Evolutionary conservation across 176 grass and related monocot species (phyloP).

Genomic region (Pontederia crassipes): DNA sequence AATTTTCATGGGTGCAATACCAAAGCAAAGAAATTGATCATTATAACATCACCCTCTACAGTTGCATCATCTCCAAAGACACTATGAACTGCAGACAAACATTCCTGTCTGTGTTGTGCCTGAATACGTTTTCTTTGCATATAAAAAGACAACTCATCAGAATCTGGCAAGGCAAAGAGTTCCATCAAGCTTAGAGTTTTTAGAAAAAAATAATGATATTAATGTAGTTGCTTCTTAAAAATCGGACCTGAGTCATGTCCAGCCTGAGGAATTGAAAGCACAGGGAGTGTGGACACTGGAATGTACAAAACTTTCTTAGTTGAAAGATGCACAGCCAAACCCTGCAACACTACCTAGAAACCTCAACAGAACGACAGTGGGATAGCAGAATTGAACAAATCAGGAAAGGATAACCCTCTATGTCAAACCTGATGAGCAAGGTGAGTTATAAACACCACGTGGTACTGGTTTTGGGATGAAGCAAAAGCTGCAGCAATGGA

Average conservation of each 20-base stretch:
- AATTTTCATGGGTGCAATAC: slow-evolving; percentile 14
- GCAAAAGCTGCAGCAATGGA: slow-evolving; percentile 64
- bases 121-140: slow-evolving; percentile 41
- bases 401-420: background rate
- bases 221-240: background rate
- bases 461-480: slow-evolving; percentile 43
- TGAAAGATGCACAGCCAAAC: slow-evolving; percentile 39
- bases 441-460: slow-evolving; percentile 69
- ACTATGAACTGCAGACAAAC: slow-evolving; percentile 51
- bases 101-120: slow-evolving; percentile 56
- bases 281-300: slow-evolving; percentile 54
- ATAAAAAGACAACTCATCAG: slow-evolving; percentile 34
- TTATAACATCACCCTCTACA: slow-evolving; percentile 45
- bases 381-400: background rate
- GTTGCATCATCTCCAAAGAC: slow-evolving; percentile 51
- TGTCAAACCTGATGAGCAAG: slow-evolving; percentile 52
- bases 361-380: background rate
- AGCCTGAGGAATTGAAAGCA: slow-evolving; percentile 36
- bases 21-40: slow-evolving; percentile 87
- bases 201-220: background rate
- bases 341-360: slow-evolving; percentile 27
- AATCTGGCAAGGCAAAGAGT: background rate
- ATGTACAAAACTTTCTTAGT: slow-evolving; percentile 50
- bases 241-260: slow-evolving; percentile 42
- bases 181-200: background rate